phyloP scores from a whole-genome alignment of 139 green algal species.

The Volvox reticuliferus region DNA sequence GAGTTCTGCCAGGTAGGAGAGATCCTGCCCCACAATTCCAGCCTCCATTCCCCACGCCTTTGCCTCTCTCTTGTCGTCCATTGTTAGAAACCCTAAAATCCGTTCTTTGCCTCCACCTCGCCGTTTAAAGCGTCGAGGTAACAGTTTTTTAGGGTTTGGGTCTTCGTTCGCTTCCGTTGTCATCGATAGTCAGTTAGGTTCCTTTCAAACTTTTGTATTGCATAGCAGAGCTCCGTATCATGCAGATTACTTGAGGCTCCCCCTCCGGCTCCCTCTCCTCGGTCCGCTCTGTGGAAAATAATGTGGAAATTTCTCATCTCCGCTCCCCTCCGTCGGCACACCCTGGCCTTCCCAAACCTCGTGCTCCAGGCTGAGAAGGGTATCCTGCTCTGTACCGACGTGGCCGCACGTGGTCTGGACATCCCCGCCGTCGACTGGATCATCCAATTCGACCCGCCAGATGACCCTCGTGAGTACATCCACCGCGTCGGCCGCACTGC shows the following conservation, averaged over 20 bases:
- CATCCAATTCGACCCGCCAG: conserved; percentile 98
- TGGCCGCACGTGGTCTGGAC: conserved; percentile 97
- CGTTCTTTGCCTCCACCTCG: too few species aligned
- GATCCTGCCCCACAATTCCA: background rate
- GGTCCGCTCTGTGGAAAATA: too few species aligned
- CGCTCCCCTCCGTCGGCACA: background rate
- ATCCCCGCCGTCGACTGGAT: conserved; percentile 99
- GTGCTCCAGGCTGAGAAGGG: conserved; percentile 89
- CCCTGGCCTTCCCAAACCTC: too few species aligned
- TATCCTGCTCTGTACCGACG: conserved; percentile 97
- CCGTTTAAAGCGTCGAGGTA: too few species aligned
- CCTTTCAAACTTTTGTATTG: too few species aligned
- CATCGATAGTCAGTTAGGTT: too few species aligned
- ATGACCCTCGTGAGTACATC: conserved; percentile 97
- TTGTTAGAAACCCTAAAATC: too few species aligned
- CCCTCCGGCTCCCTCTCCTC: too few species aligned
- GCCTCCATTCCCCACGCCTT: background rate
- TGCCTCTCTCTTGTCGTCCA: background rate
- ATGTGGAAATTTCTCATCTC: background rate
- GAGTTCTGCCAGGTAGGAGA: conserved; percentile 91
- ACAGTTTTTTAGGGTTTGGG: too few species aligned
- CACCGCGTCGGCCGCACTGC: conserved; percentile 95
- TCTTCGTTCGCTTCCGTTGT: too few species aligned
- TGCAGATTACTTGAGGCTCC: too few species aligned
- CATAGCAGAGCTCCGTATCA: too few species aligned